Conservation (phyloP, 768 basidiomycete genomes). For the Tulasnella sp. region DNA sequence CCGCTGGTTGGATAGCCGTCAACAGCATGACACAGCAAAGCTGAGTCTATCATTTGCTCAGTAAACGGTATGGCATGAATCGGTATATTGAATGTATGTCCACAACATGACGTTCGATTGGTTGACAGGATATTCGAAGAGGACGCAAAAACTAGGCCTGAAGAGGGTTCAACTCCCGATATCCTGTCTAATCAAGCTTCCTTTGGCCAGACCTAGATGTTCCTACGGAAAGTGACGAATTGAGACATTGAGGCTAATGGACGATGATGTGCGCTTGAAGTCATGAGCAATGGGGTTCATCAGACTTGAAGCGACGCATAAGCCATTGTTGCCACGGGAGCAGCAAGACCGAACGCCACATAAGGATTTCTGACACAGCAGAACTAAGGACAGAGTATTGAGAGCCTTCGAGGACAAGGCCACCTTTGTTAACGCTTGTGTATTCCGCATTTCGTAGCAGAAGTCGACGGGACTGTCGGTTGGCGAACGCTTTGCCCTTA, state of each 20-base stretch:
- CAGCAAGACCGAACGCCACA: too few relatives aligned
- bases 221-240: background rate
- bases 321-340: too few relatives aligned
- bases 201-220: background rate
- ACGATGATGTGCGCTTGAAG: background rate
- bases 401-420: too few relatives aligned
- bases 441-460: too few relatives aligned
- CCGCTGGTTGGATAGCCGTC: slow-evolving; percentile 1
- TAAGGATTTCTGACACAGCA: too few relatives aligned
- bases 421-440: too few relatives aligned
- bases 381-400: too few relatives aligned
- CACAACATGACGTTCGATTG: background rate
- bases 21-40: background rate
- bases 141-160: background rate
- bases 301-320: too few relatives aligned
- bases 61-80: background rate
- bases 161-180: background rate
- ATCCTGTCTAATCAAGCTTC: background rate
- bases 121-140: background rate
- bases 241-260: background rate
- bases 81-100: background rate
- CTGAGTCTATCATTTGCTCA: background rate
- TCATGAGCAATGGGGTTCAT: too few relatives aligned
- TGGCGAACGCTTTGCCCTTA: too few relatives aligned
- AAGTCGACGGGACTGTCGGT: too few relatives aligned